Conservation (phyloP, 139 green algal genomes). For the Microglena sp. region DNA sequence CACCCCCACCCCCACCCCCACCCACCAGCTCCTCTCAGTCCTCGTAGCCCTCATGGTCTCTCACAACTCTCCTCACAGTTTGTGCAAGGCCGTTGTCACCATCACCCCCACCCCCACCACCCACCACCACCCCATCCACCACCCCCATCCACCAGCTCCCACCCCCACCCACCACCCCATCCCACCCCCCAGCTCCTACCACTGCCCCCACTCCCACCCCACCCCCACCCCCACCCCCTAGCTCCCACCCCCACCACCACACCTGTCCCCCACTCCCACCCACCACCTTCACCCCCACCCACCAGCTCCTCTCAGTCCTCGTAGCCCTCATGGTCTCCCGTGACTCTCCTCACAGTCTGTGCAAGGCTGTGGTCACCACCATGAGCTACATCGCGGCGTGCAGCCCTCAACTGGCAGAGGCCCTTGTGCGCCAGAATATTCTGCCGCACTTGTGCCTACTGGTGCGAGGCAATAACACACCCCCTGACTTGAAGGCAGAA, state of each 20-base stretch:
- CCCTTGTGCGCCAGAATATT: conserved; percentile 13
- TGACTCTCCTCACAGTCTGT: conserved; percentile 1
- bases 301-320: conserved; percentile 15
- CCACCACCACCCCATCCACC: too few species aligned
- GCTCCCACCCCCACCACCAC: neutral
- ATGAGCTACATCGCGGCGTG: conserved; percentile 19
- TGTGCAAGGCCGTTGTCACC: neutral
- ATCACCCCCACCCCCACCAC: neutral
- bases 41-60: too few species aligned
- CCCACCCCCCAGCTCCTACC: neutral
- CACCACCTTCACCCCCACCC: neutral
- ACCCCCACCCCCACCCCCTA: neutral
- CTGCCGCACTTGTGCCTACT: conserved; percentile 11
- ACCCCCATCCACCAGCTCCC: too few species aligned
- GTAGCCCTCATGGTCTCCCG: conserved; percentile 10
- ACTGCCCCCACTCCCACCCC: neutral
- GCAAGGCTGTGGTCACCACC: conserved; percentile 3
- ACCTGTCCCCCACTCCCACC: neutral
- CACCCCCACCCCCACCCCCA: too few species aligned
- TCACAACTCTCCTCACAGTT: too few species aligned
- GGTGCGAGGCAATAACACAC: conserved; percentile 18
- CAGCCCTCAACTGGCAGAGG: conserved; percentile 15
- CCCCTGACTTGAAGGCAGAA: conserved; percentile 25
- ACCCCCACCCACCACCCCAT: neutral
- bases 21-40: too few species aligned